Evolutionary conservation across 2,329 filamentous ascomycete genomes (phyloP).

Genomic region (Zasmidium citrigriseum): DNA sequence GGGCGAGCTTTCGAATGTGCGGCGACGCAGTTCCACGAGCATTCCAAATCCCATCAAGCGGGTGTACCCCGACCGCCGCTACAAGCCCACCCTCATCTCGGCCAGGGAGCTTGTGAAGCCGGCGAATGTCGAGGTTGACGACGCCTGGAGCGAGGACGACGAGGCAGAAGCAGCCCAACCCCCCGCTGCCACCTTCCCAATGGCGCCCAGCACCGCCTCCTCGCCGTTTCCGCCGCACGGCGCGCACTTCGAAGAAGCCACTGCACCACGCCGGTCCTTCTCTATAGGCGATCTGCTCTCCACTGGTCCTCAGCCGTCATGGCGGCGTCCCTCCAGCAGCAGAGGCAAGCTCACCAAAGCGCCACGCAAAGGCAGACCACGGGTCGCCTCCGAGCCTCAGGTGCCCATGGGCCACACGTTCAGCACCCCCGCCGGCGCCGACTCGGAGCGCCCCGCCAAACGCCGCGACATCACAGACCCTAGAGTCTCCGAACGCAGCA

Average conservation of each 20-base stretch:
- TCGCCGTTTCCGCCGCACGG: constrained; percentile 26
- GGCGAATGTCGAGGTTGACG: constrained; percentile 29
- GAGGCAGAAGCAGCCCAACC: constrained; percentile 9
- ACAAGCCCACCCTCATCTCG: constrained; percentile 36
- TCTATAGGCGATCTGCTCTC: constrained; percentile 50
- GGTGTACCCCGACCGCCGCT: constrained; percentile 37
- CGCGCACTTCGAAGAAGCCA: constrained; percentile 27
- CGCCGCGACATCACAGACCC: constrained; percentile 39
- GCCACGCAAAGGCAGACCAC: constrained; percentile 27
- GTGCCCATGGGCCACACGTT: constrained; percentile 41
- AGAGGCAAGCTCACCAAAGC: constrained; percentile 35
- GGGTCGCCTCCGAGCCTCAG: constrained; percentile 33
- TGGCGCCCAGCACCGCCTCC: constrained; percentile 26
- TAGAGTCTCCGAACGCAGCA: constrained; percentile 24
- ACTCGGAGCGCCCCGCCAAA: constrained; percentile 36
- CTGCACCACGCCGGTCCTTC: constrained; percentile 50
- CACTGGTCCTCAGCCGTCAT: constrained; percentile 37
- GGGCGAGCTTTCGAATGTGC: constrained; percentile 15
- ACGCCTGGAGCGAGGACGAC: constrained; percentile 24
- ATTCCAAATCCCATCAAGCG: constrained; percentile 41
- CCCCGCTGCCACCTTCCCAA: constrained; percentile 2
- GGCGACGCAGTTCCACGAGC: constrained; percentile 32
- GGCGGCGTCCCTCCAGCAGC: constrained; percentile 40
- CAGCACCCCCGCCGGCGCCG: constrained; percentile 38
- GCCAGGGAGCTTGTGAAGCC: constrained; percentile 27